phyloP scores from a whole-genome alignment of 805 yeast genomes.

The Myxozyma mucilagina region DNA sequence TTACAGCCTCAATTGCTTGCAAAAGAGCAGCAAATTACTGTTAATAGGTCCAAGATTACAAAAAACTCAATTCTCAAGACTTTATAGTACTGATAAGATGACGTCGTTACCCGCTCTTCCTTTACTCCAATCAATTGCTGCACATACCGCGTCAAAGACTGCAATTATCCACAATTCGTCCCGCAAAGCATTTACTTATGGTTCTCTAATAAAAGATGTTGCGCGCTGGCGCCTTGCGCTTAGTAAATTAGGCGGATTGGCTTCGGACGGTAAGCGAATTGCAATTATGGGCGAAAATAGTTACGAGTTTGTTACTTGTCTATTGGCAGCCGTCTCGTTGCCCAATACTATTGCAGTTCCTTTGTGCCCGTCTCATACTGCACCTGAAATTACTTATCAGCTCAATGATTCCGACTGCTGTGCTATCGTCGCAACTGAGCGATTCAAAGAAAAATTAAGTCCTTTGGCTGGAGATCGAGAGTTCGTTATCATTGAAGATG shows the following conservation, averaged over 20 bases:
- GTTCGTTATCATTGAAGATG: constrained; percentile 30
- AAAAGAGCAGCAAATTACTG: not conserved
- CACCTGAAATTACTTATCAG: constrained; percentile 39
- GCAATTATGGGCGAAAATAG: constrained; percentile 43
- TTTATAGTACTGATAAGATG: not conserved
- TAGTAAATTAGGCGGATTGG: not conserved
- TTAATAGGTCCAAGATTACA: not conserved
- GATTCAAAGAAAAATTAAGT: constrained; percentile 35
- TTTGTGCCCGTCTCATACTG: constrained; percentile 40
- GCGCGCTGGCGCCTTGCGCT: constrained; percentile 35
- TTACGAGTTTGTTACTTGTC: constrained; percentile 36
- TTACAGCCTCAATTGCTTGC: not conserved
- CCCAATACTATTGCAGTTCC: constrained; percentile 40
- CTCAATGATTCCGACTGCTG: constrained; percentile 37
- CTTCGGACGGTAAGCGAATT: constrained; percentile 31
- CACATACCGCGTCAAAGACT: constrained; percentile 35
- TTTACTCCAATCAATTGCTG: constrained; percentile 18
- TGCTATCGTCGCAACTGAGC: constrained; percentile 36
- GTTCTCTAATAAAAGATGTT: constrained; percentile 36
- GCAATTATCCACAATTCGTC: constrained; percentile 39
- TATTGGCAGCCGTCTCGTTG: constrained; percentile 37
- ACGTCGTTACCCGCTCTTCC: constrained; percentile 26
- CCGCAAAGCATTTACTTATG: constrained; percentile 37
- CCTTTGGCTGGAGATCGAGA: constrained; percentile 26
- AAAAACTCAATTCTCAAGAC: not conserved